Evolutionary conservation across 257 asterid genomes (phyloP), one percentile per base, ranked within the genome.

Genomic region (Solanum gandarillasii): DNA sequence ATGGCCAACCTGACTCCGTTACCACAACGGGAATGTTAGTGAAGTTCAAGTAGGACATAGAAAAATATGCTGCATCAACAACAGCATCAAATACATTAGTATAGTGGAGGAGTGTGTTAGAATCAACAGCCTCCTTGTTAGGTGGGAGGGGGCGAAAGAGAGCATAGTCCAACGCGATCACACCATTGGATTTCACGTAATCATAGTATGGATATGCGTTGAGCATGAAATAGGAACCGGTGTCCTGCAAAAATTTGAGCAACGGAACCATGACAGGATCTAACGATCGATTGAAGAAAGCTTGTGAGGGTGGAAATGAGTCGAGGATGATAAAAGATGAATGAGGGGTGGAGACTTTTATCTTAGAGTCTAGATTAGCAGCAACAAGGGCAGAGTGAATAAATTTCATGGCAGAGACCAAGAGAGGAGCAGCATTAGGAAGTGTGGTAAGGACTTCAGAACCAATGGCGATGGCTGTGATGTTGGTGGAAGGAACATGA

Each of bases 1-100:
- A 96, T 31, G 99, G 99, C 99, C 99, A 97, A 13, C 99, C 99
- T 1, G 99, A 92, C 83, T 97, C 99, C 0, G 97, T 95, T 85
- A 97, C 95, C 14, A 88, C 16, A 12, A 97, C 78, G 2, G 98
- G 99, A 25, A 97, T 89, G 67, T 94, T 95, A 0, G 98, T 95
- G 88, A 95, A 91, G 91, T 97, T 97, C 55, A 95, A 91, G 87
- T 93, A 91, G 0, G 96, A 88, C 98, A 95, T 97, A 20, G 99
- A 96, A 72, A 93, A 95, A 87, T 97, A 95, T 2, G 99, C 98
- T 1, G 99, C 99, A 39, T 97, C 99, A 8, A 97, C 93, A 21
- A 96, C 89, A 0, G 99, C 99, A 87, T 97, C 99, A 67, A 97
- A 97, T 68, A 97, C 99, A 23, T 97, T 97, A 6, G 98, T 93